Percentiles rank a stretch among this genome's conserved stretches.
Evolutionary conservation across 2,329 filamentous ascomycete species (phyloP).

Genomic region (Chrysosporium queenslandicum): DNA sequence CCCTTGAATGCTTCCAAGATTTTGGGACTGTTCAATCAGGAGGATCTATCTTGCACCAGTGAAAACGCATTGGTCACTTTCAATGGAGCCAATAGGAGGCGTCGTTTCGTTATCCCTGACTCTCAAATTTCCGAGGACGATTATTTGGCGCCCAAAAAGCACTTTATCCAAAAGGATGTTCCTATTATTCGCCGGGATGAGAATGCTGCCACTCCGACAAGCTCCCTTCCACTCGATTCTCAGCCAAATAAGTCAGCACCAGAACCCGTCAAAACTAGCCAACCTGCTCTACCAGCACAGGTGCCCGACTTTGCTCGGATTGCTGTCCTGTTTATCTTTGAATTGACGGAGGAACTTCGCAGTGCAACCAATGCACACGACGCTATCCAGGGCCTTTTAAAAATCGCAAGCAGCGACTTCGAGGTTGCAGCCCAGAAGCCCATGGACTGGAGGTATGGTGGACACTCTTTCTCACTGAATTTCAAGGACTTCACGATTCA

Average conservation of each 20-base stretch:
- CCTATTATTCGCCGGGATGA: conserved; percentile 4
- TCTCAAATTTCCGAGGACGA: background rate
- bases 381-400: conserved; percentile 15
- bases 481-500: conserved; percentile 14
- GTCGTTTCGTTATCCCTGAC: conserved; percentile 7
- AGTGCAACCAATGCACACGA: conserved; percentile 18
- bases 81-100: conserved; percentile 43
- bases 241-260: background rate
- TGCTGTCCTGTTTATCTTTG: conserved; percentile 23
- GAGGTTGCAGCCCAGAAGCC: conserved; percentile 4
- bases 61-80: conserved; percentile 87
- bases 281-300: conserved; percentile 16
- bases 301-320: conserved; percentile 23
- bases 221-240: conserved; percentile 21
- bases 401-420: conserved; percentile 6
- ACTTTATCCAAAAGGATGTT: conserved; percentile 8
- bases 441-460: conserved; percentile 18
- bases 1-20: conserved; percentile 60
- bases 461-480: conserved; percentile 18
- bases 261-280: conserved; percentile 12
- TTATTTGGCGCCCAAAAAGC: background rate
- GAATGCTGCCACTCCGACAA: conserved; percentile 13
- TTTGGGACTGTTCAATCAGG: conserved; percentile 63
- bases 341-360: conserved; percentile 17
- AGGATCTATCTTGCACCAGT: conserved; percentile 66